Evolutionary conservation across 305 asterid genomes (phyloP).

Genomic region (Fraxinus nigra): DNA sequence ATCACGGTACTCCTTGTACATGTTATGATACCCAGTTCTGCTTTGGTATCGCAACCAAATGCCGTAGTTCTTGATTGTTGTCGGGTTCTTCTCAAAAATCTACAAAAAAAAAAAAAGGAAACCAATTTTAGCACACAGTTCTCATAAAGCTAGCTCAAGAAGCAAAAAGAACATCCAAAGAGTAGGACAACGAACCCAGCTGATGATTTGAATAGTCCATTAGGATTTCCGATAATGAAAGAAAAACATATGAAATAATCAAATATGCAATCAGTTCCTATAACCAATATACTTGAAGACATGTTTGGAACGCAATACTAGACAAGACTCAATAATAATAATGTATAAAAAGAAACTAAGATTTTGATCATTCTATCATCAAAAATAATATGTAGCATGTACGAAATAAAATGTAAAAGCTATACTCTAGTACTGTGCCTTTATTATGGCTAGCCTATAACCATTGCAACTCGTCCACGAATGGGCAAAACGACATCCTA

Average conservation of each 20-base stretch:
- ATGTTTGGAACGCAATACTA: background rate
- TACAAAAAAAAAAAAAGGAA: background rate
- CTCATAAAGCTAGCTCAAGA: background rate
- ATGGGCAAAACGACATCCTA: background rate
- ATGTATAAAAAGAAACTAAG: background rate
- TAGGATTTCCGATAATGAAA: background rate
- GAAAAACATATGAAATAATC: background rate
- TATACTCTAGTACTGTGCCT: background rate
- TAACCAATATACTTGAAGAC: background rate
- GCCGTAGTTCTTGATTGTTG: conserved; percentile 50
- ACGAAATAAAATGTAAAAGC: background rate
- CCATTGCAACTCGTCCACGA: background rate
- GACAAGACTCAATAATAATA: background rate
- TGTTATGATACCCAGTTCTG: conserved; percentile 58
- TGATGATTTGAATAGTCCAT: background rate
- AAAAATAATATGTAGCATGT: background rate
- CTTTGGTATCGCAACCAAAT: conserved; percentile 60
- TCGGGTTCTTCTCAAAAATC: conserved; percentile 57
- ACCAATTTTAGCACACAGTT: background rate
- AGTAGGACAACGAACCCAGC: background rate
- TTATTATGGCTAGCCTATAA: background rate
- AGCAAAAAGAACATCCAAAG: background rate
- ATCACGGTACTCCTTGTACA: conserved; percentile 63
- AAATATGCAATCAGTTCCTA: background rate
- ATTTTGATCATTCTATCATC: background rate